A percentile compares a stretch with the other conserved stretches of the same genome.
Conservation (phyloP, 2,329 filamentous ascomycete genomes). For the Didymosphaeria variabile region DNA sequence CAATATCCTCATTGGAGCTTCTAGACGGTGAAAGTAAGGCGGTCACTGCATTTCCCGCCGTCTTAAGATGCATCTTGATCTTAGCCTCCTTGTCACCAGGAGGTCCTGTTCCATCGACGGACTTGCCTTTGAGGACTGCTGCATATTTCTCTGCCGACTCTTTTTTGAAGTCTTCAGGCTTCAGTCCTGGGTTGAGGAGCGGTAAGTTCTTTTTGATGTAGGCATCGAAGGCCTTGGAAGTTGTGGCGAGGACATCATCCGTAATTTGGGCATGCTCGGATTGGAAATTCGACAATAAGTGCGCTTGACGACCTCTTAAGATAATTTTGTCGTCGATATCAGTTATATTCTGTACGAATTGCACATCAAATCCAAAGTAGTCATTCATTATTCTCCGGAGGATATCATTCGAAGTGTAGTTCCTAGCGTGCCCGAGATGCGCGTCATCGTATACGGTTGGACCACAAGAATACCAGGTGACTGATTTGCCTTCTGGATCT, state of each 20-base stretch:
- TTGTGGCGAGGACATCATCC: slow-evolving; percentile 58
- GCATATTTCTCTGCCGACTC: slow-evolving; percentile 62
- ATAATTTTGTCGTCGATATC: slow-evolving; percentile 49
- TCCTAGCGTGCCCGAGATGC: slow-evolving; percentile 61
- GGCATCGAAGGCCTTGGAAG: slow-evolving; percentile 61
- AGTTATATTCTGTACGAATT: slow-evolving; percentile 94
- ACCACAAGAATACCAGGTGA: slow-evolving; percentile 90
- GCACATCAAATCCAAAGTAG: slow-evolving; percentile 83
- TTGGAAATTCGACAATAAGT: slow-evolving; percentile 77
- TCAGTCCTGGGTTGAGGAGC: slow-evolving; percentile 55
- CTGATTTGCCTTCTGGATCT: slow-evolving; percentile 67
- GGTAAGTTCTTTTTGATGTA: slow-evolving; percentile 75
- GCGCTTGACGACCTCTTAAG: slow-evolving; percentile 30
- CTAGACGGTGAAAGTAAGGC: slow-evolving; percentile 53
- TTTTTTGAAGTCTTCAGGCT: slow-evolving; percentile 58
- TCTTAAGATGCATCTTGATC: slow-evolving; percentile 86
- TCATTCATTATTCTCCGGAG: slow-evolving; percentile 72
- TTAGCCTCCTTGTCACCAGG: slow-evolving; percentile 84
- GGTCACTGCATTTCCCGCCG: slow-evolving; percentile 62
- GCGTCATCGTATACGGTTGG: slow-evolving; percentile 86
- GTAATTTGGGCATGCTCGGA: slow-evolving; percentile 54
- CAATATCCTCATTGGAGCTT: slow-evolving; percentile 39
- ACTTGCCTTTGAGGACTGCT: slow-evolving; percentile 63
- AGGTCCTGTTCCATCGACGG: slow-evolving; percentile 61
- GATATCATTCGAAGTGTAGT: slow-evolving; percentile 72